Base-by-base conservation (phyloP, 2,329 filamentous ascomycete species). In the Rhynchosporium graminicola region DNA sequence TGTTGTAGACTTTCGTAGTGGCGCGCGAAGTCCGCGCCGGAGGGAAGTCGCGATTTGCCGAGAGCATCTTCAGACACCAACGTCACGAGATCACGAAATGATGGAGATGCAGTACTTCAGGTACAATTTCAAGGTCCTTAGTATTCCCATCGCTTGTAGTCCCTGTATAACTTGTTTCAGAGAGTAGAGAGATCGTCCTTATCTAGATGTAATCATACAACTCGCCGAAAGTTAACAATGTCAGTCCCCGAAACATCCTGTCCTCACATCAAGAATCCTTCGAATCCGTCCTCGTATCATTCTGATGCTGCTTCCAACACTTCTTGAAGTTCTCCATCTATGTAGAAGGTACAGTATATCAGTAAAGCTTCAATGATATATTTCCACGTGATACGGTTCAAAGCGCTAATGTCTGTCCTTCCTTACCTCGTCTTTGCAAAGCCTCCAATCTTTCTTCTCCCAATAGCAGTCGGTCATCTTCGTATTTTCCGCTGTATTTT, bases 401-500 rank as follows among this genome's bases (percentile, higher is more conserved):
- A 60, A 64, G 65, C 69, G 65, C 67, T 66, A 72, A 69, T 50
- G 38, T 20, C 40, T 56, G 54, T 57, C 59, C 29, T 56, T 61
- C 79, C 89, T 80, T 76, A 96, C 94, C 85, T 98, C 94, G 68
- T 87, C 82, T 74, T 90, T 90, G 77, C 95, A 99, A 62, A 83
- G 82, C 70, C 95, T 83, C 94, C 95, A 99, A 75, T 99, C 95
- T 75, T 93, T 97, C 82, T 93, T 97, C 60, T 94, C 92, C 74
- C 86, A 97, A 76, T 96, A 97, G 77, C 95, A 99, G 76, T 98
- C 91, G 42, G 92, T 97, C 87, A 99, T 84, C 73, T 87, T 93
- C 59, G 84, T 80, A 73, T 98, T 97, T 74, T 98, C 94, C 28
- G 86, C 94, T 97, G 38, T 29, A 68, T 51, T 2, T 55, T 20